Conservation (phyloP, 495 filamentous ascomycete genomes). For the Penicillium malachiteum region DNA sequence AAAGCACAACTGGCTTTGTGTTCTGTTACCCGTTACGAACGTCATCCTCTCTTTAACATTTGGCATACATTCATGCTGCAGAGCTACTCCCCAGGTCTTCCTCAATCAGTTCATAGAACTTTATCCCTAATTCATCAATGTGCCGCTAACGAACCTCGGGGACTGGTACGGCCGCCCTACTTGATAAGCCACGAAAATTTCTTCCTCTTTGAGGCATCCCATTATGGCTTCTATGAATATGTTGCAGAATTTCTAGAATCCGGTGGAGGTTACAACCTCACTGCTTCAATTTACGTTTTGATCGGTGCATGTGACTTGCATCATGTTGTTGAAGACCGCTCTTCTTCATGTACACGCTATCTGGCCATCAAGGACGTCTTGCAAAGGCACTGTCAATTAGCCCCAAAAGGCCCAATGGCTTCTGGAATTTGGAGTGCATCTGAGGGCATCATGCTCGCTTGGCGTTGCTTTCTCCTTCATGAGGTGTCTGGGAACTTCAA, state of each 20-base stretch:
- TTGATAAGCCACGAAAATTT: not conserved
- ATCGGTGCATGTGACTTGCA: constrained; percentile 1
- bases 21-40: not conserved
- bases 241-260: not conserved
- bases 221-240: not conserved
- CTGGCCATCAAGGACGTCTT: not conserved
- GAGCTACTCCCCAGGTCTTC: too few relatives aligned
- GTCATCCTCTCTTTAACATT: not conserved
- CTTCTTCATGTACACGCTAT: not conserved
- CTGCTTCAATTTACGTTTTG: not conserved
- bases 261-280: not conserved
- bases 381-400: not conserved
- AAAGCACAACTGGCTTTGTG: not conserved
- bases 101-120: too few relatives aligned
- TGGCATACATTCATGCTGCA: not conserved
- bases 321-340: too few relatives aligned
- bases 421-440: not conserved
- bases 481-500: not conserved
- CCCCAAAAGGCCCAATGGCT: not conserved
- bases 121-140: not conserved
- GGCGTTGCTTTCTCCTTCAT: constrained; percentile 3
- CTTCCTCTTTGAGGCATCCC: constrained; percentile 1
- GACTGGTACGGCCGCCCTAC: not conserved
- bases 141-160: not conserved
- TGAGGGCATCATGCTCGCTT: constrained; percentile 2